Base-by-base conservation (phyloP, 148 eudicot species). In the Pouteria glomerata region DNA sequence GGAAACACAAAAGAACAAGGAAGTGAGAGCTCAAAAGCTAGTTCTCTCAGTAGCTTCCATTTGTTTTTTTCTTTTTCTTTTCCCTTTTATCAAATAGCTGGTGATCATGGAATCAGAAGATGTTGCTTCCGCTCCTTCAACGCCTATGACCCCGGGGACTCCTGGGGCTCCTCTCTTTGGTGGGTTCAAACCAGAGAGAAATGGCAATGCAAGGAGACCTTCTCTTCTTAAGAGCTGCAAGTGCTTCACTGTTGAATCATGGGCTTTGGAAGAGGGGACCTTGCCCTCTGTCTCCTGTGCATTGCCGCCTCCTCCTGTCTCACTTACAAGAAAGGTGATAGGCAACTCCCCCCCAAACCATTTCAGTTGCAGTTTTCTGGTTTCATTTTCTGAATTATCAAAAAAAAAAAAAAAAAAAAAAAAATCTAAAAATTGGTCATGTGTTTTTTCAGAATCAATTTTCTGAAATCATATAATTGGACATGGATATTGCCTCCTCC, bases 161-260 rank as follows among this genome's bases (percentile, higher is more conserved):
- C 91, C 88, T 0, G 91, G 98, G 58, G 89, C 83, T 73, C 93
- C 96, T 68, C 87, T 91, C 56, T 91, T 89, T 70, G 86, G 93
- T 41, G 93, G 88, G 29, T 83, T 89, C 56, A 81, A 66, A 60
- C 84, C 77, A 1, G 84, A 84, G 31, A 76, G 52, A 29, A 65
- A 66, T 51, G 64, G 72, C 27, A 31, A 27, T 55, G 12, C 52
- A 23, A 74, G 61, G 53, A 84, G 74, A 70, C 82, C 75, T 75
- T 88, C 97, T 45, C 71, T 86, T 19, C 87, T 89, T 3, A 77
- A 83, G 37, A 88, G 82, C 65, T 83, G 87, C 76, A 94, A 82
- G 41, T 94, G 98, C 83, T 91, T 89, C 47, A 80, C 78, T 48
- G 89, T 86, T 4, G 93, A 91, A 70, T 74, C 96, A 41, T 86